phyloP scores from a whole-genome alignment of 106 monocot species.

The Phalaenopsis equestris region DNA sequence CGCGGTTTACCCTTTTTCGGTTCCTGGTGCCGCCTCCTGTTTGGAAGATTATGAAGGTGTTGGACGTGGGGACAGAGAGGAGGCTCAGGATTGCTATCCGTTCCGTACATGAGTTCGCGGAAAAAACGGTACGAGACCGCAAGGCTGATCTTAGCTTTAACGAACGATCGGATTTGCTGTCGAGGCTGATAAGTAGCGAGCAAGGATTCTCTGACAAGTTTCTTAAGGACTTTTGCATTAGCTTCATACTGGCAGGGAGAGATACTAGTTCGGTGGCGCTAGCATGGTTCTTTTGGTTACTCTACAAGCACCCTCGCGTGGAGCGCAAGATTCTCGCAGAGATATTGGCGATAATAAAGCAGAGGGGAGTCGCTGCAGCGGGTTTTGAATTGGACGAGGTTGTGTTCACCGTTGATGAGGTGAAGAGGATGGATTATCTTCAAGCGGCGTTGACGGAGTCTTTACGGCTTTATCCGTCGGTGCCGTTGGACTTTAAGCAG shows the following conservation, averaged over 20 bases:
- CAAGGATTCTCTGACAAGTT: conserved; percentile 47
- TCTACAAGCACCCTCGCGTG: conserved; percentile 43
- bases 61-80: conserved; percentile 53
- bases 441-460: conserved; percentile 83
- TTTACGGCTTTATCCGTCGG: conserved; percentile 81
- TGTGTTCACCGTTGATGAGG: conserved; percentile 42
- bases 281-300: conserved; percentile 94
- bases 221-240: conserved; percentile 90
- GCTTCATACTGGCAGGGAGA: conserved; percentile 83
- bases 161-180: conserved; percentile 55
- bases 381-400: neutral
- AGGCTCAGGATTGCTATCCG: conserved; percentile 34
- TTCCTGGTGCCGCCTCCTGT: conserved; percentile 76
- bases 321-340: conserved; percentile 51
- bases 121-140: conserved; percentile 46
- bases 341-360: conserved; percentile 19
- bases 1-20: conserved; percentile 58
- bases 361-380: neutral
- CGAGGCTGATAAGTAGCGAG: conserved; percentile 37
- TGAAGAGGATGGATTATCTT: conserved; percentile 73
- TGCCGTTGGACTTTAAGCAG: conserved; percentile 91
- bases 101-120: conserved; percentile 64
- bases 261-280: conserved; percentile 97
- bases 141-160: conserved; percentile 19
- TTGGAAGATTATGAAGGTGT: conserved; percentile 61